Evolutionary conservation across 208 protist genomes (phyloP), one percentile per base, ranked within the genome.

Genomic region (Endotrypanum monterogeii): DNA sequence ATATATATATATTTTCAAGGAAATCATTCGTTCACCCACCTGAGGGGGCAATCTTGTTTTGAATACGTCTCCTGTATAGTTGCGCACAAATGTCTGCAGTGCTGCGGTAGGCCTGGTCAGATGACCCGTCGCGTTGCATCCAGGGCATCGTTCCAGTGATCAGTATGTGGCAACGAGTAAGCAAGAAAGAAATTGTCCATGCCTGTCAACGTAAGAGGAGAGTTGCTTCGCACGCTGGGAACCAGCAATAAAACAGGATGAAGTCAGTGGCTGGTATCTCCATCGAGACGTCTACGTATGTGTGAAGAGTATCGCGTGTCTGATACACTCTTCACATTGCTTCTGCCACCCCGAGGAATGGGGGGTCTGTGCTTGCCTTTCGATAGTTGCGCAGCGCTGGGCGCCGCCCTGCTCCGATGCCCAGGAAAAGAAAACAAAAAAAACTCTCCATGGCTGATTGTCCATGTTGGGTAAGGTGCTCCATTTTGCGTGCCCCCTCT

Each of bases 11-110:
- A 14, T 48, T 18, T 79, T 83, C 78, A 68, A 79, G 62, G 76
- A 71, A 28, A 71, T 81, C 51, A 77, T 14, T 63, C 74, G 77
- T 79, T 37, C 83, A 67, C n/a, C 82, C 20, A 78, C 32, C 78
- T 52, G 1, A n/a, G n/a, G 20, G 52, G 2, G 48, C 18, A 48
- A 81, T 82, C 48, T 37, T 60, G 51, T 11, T 55, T 60, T 57
- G 50, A 12, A 83, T 65, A n/a, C 74, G 52, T 55, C 68, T 62
- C 68, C 56, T 71, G 46, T 80, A 69, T 20, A 60, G 51, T 67
- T 83, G 67, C 50, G 78, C 66, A 14, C 66, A 41, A 2, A 81
- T n/a, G 32, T 52, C 44, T 77, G 71, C 41, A 83, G 23, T 25
- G 32, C 68, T 1, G 56, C 63, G 3, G 75, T 72, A n/a, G 44